Conservation (phyloP, 306 rosid species). For the Trifolium repens region DNA sequence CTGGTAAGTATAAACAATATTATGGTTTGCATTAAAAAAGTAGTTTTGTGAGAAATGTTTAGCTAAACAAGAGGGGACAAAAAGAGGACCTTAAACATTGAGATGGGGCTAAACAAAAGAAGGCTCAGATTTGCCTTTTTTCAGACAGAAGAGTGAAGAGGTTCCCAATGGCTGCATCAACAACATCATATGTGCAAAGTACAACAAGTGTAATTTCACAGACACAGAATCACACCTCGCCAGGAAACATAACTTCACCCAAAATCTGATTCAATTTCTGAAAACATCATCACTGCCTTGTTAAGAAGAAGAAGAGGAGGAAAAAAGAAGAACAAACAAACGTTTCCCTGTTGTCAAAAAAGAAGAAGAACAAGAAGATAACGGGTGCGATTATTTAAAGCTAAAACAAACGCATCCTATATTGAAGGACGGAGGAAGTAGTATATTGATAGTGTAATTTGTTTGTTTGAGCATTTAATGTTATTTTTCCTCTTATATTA, state of each 20-base stretch:
- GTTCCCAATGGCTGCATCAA: slow-evolving; percentile 23
- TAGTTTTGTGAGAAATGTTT: background rate
- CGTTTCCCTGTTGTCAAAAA: background rate
- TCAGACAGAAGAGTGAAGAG: slow-evolving; percentile 16
- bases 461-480: no score
- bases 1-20: background rate
- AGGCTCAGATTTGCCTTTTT: slow-evolving; percentile 49
- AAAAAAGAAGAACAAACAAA: background rate
- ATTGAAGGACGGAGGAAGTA: background rate
- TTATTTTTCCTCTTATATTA: no score
- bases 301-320: background rate
- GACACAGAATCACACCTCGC: slow-evolving; percentile 34
- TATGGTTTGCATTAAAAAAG: background rate
- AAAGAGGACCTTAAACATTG: background rate
- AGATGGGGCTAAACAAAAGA: background rate
- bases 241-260: slow-evolving; percentile 31
- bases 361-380: background rate
- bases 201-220: slow-evolving; percentile 12
- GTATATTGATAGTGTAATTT: background rate
- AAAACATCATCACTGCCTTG: slow-evolving; percentile 45
- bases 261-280: slow-evolving; percentile 25
- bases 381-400: background rate
- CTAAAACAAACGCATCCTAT: no score
- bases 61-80: background rate
- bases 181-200: background rate